Evolutionary conservation across 306 rosid genomes (phyloP).

Genomic region (Urtica urens): DNA sequence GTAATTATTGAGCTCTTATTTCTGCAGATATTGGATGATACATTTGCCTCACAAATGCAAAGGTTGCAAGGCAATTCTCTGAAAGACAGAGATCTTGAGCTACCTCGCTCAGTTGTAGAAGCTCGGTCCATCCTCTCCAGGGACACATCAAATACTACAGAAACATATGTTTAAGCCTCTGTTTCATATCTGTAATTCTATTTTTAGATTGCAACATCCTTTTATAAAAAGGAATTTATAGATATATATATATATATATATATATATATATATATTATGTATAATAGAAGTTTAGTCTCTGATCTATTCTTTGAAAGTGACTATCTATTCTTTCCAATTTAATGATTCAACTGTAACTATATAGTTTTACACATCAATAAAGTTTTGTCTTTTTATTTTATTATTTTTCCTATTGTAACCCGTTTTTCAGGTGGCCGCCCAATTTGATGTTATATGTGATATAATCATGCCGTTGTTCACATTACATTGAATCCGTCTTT

Average conservation of each 20-base stretch:
- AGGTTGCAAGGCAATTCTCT: constrained; percentile 75
- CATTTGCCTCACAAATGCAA: constrained; percentile 95
- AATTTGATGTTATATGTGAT: too few species aligned
- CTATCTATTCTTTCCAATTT: background rate
- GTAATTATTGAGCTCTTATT: background rate
- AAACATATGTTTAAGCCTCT: constrained; percentile 50
- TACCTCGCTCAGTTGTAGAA: constrained; percentile 87
- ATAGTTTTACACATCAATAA: background rate
- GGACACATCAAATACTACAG: constrained; percentile 58
- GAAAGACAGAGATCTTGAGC: constrained; percentile 83
- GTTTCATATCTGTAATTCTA: constrained; percentile 17
- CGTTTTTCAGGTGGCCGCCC: too few species aligned
- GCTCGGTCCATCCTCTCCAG: constrained; percentile 85
- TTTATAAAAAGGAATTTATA: too few species aligned
- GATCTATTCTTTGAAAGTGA: background rate
- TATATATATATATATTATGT: too few species aligned
- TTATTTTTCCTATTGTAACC: too few species aligned
- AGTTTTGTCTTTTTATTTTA: too few species aligned
- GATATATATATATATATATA: too few species aligned
- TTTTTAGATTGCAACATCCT: too few species aligned
- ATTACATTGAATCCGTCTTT: too few species aligned
- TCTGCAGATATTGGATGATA: constrained; percentile 78
- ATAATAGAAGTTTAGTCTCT: background rate
- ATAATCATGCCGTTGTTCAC: too few species aligned
- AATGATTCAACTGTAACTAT: background rate